These are phyloP conservation scores for Acanthamoeba royreba DNA, from an alignment of 208 protist genomes.

Conservation along the genomic window DNA sequence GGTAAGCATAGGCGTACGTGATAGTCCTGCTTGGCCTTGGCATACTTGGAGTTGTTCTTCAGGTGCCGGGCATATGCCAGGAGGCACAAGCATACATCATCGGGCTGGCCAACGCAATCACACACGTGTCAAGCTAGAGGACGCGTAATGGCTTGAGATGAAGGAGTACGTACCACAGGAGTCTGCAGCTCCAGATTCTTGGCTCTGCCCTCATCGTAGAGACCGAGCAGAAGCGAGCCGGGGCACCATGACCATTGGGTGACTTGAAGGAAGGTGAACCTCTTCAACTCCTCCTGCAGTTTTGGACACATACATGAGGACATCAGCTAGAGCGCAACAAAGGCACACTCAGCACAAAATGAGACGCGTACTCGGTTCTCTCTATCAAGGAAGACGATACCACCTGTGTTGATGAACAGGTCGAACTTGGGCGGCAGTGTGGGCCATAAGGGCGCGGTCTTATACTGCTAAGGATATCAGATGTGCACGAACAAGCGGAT, in stretches of 20 bases:
- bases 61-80: constrained; percentile 33
- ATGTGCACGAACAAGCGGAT: too few species aligned
- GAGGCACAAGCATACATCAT: constrained; percentile 21
- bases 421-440: constrained; percentile 26
- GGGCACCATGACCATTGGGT: constrained; percentile 44
- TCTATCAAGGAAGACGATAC: background rate
- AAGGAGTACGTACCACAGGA: background rate
- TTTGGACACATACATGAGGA: background rate
- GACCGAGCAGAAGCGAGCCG: constrained; percentile 12
- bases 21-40: constrained; percentile 40
- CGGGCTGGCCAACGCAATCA: background rate
- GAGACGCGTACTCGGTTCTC: background rate
- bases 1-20: background rate
- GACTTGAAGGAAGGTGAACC: constrained; percentile 37
- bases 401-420: constrained; percentile 24
- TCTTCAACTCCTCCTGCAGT: constrained; percentile 13
- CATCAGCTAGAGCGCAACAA: background rate
- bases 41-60: constrained; percentile 49
- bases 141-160: background rate
- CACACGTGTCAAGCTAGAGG: background rate
- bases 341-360: background rate
- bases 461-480: too few species aligned
- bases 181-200: constrained; percentile 44
- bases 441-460: background rate
- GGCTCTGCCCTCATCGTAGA: constrained; percentile 15